Evolutionary conservation across 2,329 filamentous ascomycete genomes (phyloP).

Genomic region (Curvularia spicifera): DNA sequence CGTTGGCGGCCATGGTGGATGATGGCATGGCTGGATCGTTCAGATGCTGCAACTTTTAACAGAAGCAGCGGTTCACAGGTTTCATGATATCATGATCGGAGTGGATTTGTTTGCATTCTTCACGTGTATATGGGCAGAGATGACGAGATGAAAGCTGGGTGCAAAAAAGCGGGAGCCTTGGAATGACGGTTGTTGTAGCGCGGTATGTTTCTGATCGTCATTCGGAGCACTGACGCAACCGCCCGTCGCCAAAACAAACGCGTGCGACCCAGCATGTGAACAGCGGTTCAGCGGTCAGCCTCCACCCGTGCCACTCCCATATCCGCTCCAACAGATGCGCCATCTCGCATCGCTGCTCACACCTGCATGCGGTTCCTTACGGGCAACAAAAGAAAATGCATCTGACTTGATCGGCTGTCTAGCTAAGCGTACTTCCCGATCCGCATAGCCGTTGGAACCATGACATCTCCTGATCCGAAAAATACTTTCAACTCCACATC

Average conservation of each 20-base stretch:
- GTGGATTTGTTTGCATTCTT: slow-evolving; percentile 10
- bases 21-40: slow-evolving; percentile 5
- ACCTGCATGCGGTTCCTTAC: not conserved
- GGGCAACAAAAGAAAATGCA: not conserved
- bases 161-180: slow-evolving; percentile 26
- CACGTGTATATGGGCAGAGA: slow-evolving; percentile 11
- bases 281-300: slow-evolving; percentile 6
- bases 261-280: slow-evolving; percentile 30
- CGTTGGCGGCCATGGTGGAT: slow-evolving; percentile 26
- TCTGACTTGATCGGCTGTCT: slow-evolving; percentile 3
- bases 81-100: slow-evolving; percentile 25
- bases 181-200: slow-evolving; percentile 18
- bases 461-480: slow-evolving; percentile 4
- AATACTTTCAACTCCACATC: not conserved
- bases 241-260: slow-evolving; percentile 31
- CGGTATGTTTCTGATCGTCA: slow-evolving; percentile 22
- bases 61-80: slow-evolving; percentile 8
- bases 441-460: not conserved
- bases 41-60: slow-evolving; percentile 12
- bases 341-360: not conserved
- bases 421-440: not conserved
- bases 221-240: slow-evolving; percentile 39
- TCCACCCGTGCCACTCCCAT: not conserved
- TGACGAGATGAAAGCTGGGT: slow-evolving; percentile 15
- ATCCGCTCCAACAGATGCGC: not conserved